These are phyloP conservation scores for Paramecium bursaria DNA, from an alignment of 73 alveolate genomes.

Conservation along the genomic window DNA sequence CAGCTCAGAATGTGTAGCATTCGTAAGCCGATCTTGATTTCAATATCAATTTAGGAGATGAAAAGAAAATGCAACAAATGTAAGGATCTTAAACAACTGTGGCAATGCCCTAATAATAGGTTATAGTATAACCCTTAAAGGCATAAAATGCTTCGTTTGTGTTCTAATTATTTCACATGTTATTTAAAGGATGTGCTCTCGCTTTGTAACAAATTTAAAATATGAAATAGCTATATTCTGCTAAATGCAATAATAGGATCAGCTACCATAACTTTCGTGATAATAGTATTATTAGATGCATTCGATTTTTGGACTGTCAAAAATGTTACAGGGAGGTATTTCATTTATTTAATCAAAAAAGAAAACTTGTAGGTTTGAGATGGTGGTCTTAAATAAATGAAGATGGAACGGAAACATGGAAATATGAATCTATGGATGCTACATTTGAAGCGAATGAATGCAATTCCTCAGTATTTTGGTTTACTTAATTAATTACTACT, in stretches of 20 bases:
- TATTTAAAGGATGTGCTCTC: conserved; percentile 34
- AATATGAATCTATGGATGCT: conserved; percentile 79
- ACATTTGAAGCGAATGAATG: conserved; percentile 70
- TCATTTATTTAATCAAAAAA: neutral
- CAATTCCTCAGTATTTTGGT: conserved; percentile 76
- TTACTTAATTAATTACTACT: conserved; percentile 67
- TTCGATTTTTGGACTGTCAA: conserved; percentile 89
- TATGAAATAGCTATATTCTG: neutral
- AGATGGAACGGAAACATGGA: conserved; percentile 92
- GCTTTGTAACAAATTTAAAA: neutral
- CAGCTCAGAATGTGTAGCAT: conserved; percentile 1
- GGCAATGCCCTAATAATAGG: neutral
- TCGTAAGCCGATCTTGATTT: conserved; percentile 34
- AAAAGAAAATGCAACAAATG: conserved; percentile 40
- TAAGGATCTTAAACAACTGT: conserved; percentile 3
- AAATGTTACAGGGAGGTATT: conserved; percentile 83
- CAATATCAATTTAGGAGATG: conserved; percentile 31
- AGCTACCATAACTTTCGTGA: conserved; percentile 67
- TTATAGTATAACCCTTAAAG: neutral
- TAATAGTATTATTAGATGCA: conserved; percentile 66
- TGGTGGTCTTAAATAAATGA: conserved; percentile 94
- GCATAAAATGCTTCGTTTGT: neutral
- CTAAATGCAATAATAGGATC: neutral
- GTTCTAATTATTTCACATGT: conserved; percentile 12
- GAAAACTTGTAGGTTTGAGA: conserved; percentile 87